Evolutionary conservation across 805 yeast species (phyloP).

Genomic region (Candida loeiensis): DNA sequence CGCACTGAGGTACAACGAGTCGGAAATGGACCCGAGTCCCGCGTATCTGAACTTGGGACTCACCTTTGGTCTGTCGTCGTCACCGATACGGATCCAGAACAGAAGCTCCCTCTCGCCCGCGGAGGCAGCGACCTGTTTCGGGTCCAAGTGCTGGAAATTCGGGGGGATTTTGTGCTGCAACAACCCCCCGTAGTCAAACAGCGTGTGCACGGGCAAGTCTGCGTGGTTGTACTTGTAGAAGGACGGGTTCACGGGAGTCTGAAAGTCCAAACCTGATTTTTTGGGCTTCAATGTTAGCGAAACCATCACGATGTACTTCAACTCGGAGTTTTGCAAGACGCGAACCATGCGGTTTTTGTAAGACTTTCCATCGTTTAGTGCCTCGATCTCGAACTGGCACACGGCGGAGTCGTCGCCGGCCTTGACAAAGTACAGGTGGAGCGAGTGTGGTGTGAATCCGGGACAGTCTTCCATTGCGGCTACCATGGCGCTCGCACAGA

Average conservation of each 20-base stretch:
- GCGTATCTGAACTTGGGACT: slow-evolving; percentile 23
- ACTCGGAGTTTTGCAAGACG: slow-evolving; percentile 27
- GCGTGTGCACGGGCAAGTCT: slow-evolving; percentile 15
- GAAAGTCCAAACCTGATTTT: slow-evolving; percentile 24
- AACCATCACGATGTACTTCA: slow-evolving; percentile 32
- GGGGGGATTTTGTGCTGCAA: slow-evolving; percentile 29
- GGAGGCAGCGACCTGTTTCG: slow-evolving; percentile 21
- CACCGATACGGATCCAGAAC: slow-evolving; percentile 31
- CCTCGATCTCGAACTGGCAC: slow-evolving; percentile 33
- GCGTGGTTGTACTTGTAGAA: slow-evolving; percentile 22
- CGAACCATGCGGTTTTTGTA: slow-evolving; percentile 34
- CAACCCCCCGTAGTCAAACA: slow-evolving; percentile 14
- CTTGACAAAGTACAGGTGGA: slow-evolving; percentile 39
- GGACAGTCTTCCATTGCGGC: slow-evolving; percentile 31
- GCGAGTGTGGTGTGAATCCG: slow-evolving; percentile 39
- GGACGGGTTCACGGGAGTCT: slow-evolving; percentile 19
- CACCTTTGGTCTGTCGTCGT: slow-evolving; percentile 11
- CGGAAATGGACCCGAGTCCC: slow-evolving; percentile 31
- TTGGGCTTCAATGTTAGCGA: slow-evolving; percentile 26
- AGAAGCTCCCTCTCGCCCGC: slow-evolving; percentile 31
- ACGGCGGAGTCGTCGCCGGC: slow-evolving; percentile 31
- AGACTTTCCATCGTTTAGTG: slow-evolving; percentile 31
- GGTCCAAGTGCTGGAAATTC: slow-evolving; percentile 20
- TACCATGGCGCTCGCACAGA: slow-evolving; percentile 32
- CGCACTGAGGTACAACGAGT: slow-evolving; percentile 30